Base-by-base conservation (phyloP, 2,329 filamentous ascomycete species). In the Penicillium sclerotiorum region DNA sequence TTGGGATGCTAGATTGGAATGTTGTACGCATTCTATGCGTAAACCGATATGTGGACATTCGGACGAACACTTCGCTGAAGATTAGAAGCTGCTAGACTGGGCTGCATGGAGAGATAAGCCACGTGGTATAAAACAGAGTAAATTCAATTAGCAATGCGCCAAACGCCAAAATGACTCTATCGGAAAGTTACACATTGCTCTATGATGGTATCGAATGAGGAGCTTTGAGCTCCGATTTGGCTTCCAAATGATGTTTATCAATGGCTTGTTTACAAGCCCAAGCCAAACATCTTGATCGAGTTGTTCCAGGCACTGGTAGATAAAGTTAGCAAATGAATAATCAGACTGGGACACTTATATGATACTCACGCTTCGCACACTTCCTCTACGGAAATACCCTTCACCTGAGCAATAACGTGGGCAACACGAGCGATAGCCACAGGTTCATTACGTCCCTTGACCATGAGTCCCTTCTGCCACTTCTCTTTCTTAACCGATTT, bases 401-500 rank as follows among this genome's bases (percentile, higher is more conserved):
- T 96, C 56, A 97, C 87, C 35, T 81, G 85, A 1, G 94, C 93
- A 57, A 99, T 86, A 44, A 93, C 89, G 69, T 87, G 85, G n/a
- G 90, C 94, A 12, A 99, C 89, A 45, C 87, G 85, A 57, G 87
- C 84, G 58, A 99, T 96, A 45, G 83, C 87, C 61, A 88, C 92
- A 8, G 93, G 90, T 72, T 99, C 94, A 67, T 99, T 99, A 52
- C 94, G 83, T 1, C 93, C 90, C 74, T 97, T 99, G 45, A 99
- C 83, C 89, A 96, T 93, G 33, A 80, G 80, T 0, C 92, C 93
- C 62, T 89, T 84, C 37, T 83, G 82, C 87, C 91, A 99, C 70
- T 89, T 95, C 75, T 99, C 94, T 75, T 96, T 97, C 79, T 97
- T 99, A 23, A 96, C 88, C 4, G 86, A 80, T 72, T 89, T 95